Evolutionary conservation across 345 rosid species (phyloP).

Genomic region (Aegle marmelos): DNA sequence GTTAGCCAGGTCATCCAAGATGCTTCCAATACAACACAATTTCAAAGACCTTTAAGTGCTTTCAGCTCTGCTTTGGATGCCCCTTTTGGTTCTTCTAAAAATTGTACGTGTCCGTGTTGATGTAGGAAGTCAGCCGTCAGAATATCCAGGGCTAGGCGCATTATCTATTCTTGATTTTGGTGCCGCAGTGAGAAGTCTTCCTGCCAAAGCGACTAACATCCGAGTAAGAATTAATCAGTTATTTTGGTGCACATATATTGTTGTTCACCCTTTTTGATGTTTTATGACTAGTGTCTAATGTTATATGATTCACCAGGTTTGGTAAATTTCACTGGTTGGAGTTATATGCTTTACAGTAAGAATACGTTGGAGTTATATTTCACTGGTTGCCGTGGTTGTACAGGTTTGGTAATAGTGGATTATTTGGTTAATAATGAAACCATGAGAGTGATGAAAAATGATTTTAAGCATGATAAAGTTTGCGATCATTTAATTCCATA

Average conservation of each 20-base stretch:
- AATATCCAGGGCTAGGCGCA: background rate
- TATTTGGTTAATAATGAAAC: too few relatives aligned
- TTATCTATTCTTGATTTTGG: slow-evolving; percentile 76
- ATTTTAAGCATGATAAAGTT: too few relatives aligned
- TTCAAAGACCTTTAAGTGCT: slow-evolving; percentile 81
- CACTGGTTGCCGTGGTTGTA: too few relatives aligned
- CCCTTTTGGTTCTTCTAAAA: slow-evolving; percentile 84
- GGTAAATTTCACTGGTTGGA: background rate
- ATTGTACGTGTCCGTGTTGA: slow-evolving; percentile 67
- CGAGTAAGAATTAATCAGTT: slow-evolving; percentile 49
- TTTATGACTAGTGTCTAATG: background rate
- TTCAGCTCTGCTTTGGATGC: slow-evolving; percentile 88
- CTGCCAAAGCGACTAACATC: slow-evolving; percentile 79
- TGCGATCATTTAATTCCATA: too few relatives aligned
- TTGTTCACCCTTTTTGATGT: background rate
- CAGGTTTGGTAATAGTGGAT: too few relatives aligned
- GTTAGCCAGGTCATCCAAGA: too few relatives aligned
- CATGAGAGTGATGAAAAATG: too few relatives aligned
- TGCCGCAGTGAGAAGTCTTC: slow-evolving; percentile 83
- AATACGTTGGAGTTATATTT: too few relatives aligned
- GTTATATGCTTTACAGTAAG: too few relatives aligned
- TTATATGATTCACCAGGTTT: background rate
- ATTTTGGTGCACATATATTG: background rate
- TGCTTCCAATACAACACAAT: too few relatives aligned
- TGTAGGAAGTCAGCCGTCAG: background rate